Evolutionary conservation across 2,329 filamentous ascomycete genomes (phyloP), one percentile per base, ranked within the genome.

Genomic region (Phialocephala subalpina): DNA sequence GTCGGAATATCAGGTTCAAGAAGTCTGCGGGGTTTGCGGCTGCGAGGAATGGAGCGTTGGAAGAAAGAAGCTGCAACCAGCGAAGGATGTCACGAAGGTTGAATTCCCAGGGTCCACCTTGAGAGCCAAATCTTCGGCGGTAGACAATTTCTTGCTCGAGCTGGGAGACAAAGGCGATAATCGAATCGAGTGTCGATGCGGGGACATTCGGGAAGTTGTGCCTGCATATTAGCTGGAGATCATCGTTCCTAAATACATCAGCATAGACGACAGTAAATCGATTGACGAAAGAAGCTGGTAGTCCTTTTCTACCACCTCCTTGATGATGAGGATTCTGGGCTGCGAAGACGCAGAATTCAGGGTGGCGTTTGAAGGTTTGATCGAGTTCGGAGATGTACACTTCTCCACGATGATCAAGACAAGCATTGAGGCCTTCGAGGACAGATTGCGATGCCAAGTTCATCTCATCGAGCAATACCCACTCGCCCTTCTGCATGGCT

Each of bases 381-480:
- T 97, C 95, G 14, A 99, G 85, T 76, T 99, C 97, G 0, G 96
- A 93, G 66, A 99, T 90, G 76, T 97, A 99, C 0, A 97, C 93
- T 78, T 97, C 93, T 65, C 96, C 95, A 78, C 97, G 90, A 77
- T 99, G 97, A 78, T 99, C 96, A 35, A 99, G 85, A 81, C 96
- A 98, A 25, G 96, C 95, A 72, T 99, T 99, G 36, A 99, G 82
- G 69, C 96, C 97, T 80, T 99, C 96, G 0, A 99, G 86, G 1
- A 99, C 94, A 4, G 95, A 97, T 77, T 99, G 96, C 0, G 95
- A 98, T 1, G 97, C 96, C 69, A 99, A 81, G 74, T 99, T 99
- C 96, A 99, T 99, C 82, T 99, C 96, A 75, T 99, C 96, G 0
- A 99, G 85, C 33, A 99, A 83, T 12, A 99, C 96, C 96, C 96